A percentile compares a stretch with the other conserved stretches of the same genome.
Conservation (phyloP, 305 asterid genomes). For the Fraxinus greggii region DNA sequence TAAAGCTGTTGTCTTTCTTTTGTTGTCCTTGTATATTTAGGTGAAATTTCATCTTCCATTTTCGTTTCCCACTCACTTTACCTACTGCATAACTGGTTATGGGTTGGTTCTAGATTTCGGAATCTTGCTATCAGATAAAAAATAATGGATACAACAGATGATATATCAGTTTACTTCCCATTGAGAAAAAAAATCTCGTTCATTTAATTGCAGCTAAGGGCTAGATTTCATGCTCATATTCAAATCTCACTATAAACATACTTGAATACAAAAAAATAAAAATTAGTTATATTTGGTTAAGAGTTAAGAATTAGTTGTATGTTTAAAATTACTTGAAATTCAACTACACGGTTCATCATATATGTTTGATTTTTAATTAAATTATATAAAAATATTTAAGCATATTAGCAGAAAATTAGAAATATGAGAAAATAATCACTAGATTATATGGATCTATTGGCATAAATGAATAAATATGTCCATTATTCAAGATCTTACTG, state of each 20-base stretch:
- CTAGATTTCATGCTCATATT: not conserved
- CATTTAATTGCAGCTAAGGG: not conserved
- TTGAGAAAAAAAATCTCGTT: not conserved
- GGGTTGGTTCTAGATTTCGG: not conserved
- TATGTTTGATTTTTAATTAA: not conserved
- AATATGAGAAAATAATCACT: not conserved
- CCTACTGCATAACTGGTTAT: not conserved
- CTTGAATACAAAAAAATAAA: not conserved
- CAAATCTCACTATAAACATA: not conserved
- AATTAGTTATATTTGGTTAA: not conserved
- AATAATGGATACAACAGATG: not conserved
- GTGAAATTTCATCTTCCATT: not conserved
- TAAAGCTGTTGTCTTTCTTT: not conserved
- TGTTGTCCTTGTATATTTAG: not conserved
- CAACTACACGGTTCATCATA: not conserved
- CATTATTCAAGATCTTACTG: not conserved
- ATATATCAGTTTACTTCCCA: not conserved
- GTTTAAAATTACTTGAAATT: not conserved
- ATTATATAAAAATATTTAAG: not conserved
- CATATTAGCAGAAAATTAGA: not conserved
- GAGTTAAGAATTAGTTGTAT: not conserved
- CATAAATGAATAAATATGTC: not conserved
- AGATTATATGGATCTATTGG: not conserved
- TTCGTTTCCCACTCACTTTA: not conserved
- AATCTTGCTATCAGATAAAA: conserved; percentile 1